Evolutionary conservation across 768 basidiomycete genomes (phyloP).

Genomic region (Pleurotus tuber-regium): DNA sequence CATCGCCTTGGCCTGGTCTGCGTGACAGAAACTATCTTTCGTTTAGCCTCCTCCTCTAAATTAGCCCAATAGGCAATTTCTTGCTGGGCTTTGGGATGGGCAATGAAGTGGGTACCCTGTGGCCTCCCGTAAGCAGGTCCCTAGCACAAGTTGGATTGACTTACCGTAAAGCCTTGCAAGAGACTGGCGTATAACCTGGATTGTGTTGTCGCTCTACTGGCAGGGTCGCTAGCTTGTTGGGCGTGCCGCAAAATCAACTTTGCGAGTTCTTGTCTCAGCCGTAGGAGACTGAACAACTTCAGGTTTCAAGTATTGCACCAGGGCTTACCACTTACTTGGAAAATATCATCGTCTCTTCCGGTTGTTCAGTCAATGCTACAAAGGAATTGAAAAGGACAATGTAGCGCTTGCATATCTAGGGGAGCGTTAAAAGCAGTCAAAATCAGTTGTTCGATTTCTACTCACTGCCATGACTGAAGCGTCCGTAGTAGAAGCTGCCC

Average conservation of each 20-base stretch:
- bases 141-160: neutral
- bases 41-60: slow-evolving; percentile 75
- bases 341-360: slow-evolving; percentile 96
- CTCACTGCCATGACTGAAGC: slow-evolving; percentile 59
- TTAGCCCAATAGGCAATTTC: slow-evolving; percentile 88
- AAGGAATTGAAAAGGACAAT: slow-evolving; percentile 79
- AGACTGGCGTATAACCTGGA: slow-evolving; percentile 74
- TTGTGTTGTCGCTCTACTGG: slow-evolving; percentile 64
- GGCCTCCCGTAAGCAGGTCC: slow-evolving; percentile 30
- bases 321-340: slow-evolving; percentile 65
- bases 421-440: slow-evolving; percentile 11
- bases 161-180: slow-evolving; percentile 72
- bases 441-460: slow-evolving; percentile 1
- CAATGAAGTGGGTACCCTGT: slow-evolving; percentile 63
- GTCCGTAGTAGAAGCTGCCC: slow-evolving; percentile 65
- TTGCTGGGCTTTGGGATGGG: slow-evolving; percentile 82
- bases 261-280: slow-evolving; percentile 81
- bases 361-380: slow-evolving; percentile 75
- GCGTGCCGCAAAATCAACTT: slow-evolving; percentile 76
- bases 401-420: slow-evolving; percentile 74
- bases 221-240: slow-evolving; percentile 57
- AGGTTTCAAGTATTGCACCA: too few relatives aligned
- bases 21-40: slow-evolving; percentile 49
- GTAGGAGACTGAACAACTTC: slow-evolving; percentile 66
- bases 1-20: slow-evolving; percentile 25